Percentiles rank a stretch among this genome's conserved stretches.
phyloP scores from a whole-genome alignment of 2,329 filamentous ascomycete species.

The Clarireedia monteithiana region DNA sequence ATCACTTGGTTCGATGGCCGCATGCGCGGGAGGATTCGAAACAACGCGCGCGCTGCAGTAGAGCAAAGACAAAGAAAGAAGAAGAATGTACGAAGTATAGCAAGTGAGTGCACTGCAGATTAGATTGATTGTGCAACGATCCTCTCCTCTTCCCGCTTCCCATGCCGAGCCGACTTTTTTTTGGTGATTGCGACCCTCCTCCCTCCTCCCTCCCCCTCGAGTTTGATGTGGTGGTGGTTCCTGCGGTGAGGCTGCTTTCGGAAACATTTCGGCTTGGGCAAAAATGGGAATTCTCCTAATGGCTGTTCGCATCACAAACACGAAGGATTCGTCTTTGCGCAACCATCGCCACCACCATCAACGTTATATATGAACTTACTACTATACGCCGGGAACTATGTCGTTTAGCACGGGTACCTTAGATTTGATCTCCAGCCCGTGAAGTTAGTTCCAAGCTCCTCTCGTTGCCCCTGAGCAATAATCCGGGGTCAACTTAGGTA shows the following conservation, averaged over 20 bases:
- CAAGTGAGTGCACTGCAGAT: not conserved
- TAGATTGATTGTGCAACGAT: not conserved
- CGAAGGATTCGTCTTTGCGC: not conserved
- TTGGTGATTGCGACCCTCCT: no score
- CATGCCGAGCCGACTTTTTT: not conserved
- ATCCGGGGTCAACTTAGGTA: not conserved
- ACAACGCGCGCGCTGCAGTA: not conserved
- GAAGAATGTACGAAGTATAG: not conserved
- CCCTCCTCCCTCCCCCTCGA: no score
- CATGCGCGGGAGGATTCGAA: constrained; percentile 1
- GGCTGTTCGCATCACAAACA: not conserved
- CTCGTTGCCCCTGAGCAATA: not conserved
- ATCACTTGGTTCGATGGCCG: not conserved
- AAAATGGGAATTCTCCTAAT: no score
- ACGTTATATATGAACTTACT: not conserved
- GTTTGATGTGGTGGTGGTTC: not conserved
- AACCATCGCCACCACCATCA: not conserved
- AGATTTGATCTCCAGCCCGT: not conserved
- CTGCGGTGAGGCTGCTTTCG: constrained; percentile 5
- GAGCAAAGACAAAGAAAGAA: not conserved
- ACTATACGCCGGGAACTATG: no score
- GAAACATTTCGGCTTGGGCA: not conserved
- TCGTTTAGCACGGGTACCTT: no score
- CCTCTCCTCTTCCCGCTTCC: not conserved
- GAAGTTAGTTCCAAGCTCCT: not conserved